Percentiles rank a stretch among this genome's conserved stretches.
Conservation (phyloP, 176 grass and related monocot genomes). For the Lolium multiflorum region DNA sequence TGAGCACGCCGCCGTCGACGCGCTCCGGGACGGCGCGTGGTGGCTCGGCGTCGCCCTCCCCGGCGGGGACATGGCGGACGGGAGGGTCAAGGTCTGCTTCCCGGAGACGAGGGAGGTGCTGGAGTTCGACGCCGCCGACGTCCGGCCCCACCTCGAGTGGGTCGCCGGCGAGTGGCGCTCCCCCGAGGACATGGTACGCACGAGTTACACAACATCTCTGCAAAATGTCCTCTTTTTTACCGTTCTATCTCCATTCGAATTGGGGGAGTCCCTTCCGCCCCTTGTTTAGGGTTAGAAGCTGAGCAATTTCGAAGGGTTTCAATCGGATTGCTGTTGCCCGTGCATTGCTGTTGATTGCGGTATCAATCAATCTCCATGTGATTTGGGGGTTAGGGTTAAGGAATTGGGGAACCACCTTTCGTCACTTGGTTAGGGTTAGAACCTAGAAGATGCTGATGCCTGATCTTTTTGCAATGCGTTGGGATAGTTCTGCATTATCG, state of each 20-base stretch:
- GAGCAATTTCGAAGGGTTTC: background rate
- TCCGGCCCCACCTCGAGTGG: constrained; percentile 78
- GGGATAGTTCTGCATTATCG: background rate
- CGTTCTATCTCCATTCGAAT: background rate
- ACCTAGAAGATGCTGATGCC: background rate
- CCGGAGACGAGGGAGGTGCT: constrained; percentile 49
- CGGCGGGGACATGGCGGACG: background rate
- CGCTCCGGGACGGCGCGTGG: constrained; percentile 57
- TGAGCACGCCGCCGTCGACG: constrained; percentile 67
- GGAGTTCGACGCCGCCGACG: constrained; percentile 34
- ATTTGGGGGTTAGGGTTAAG: constrained; percentile 2
- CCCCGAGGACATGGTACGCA: constrained; percentile 55
- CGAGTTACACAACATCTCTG: background rate
- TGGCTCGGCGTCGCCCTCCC: constrained; percentile 58
- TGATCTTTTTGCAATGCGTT: background rate
- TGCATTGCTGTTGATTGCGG: background rate
- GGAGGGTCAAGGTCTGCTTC: constrained; percentile 57
- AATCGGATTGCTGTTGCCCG: background rate
- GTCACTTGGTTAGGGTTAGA: background rate
- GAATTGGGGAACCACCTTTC: background rate
- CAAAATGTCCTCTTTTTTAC: background rate
- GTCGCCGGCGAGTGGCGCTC: constrained; percentile 57
- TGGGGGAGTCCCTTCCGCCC: background rate
- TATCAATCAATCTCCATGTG: background rate
- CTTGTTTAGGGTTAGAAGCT: background rate